Percentiles rank a stretch among this genome's conserved stretches.
Evolutionary conservation across 2,329 filamentous ascomycete species (phyloP).

Genomic region (Aureobasidium lini): DNA sequence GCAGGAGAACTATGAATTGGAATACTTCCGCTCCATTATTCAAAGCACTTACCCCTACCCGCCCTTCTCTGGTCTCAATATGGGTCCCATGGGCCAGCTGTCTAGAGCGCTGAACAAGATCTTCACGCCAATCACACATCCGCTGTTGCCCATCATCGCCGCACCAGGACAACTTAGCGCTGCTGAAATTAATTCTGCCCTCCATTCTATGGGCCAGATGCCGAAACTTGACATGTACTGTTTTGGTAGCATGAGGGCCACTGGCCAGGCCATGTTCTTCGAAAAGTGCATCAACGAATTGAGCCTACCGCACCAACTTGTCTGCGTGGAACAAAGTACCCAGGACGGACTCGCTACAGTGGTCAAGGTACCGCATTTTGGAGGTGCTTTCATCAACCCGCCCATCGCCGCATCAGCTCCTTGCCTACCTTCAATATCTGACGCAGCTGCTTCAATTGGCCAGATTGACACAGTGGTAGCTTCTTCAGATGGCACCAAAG

Average conservation of each 20-base stretch:
- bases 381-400: conserved; percentile 73
- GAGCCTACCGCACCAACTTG: conserved; percentile 76
- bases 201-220: conserved; percentile 72
- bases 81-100: conserved; percentile 79
- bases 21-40: conserved; percentile 77
- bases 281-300: conserved; percentile 58
- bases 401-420: conserved; percentile 49
- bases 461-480: conserved; percentile 76
- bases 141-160: conserved; percentile 72
- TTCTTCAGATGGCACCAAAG: conserved; percentile 41
- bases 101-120: conserved; percentile 78
- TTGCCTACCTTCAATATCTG: conserved; percentile 60
- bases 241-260: conserved; percentile 65
- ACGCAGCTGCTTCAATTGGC: conserved; percentile 70
- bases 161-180: conserved; percentile 80
- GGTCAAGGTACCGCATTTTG: conserved; percentile 67
- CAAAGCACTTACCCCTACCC: conserved; percentile 62
- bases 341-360: conserved; percentile 63
- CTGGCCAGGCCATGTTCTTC: conserved; percentile 74
- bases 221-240: conserved; percentile 75
- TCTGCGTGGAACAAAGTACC: conserved; percentile 63
- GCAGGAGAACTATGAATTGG: conserved; percentile 83
- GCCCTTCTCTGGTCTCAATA: conserved; percentile 76
- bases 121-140: conserved; percentile 83
- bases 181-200: conserved; percentile 72